Percentiles rank a stretch among this genome's conserved stretches.
Evolutionary conservation across 352 stramenopile genomes (phyloP).

Genomic region (Phytopythium chamaehyphon): DNA sequence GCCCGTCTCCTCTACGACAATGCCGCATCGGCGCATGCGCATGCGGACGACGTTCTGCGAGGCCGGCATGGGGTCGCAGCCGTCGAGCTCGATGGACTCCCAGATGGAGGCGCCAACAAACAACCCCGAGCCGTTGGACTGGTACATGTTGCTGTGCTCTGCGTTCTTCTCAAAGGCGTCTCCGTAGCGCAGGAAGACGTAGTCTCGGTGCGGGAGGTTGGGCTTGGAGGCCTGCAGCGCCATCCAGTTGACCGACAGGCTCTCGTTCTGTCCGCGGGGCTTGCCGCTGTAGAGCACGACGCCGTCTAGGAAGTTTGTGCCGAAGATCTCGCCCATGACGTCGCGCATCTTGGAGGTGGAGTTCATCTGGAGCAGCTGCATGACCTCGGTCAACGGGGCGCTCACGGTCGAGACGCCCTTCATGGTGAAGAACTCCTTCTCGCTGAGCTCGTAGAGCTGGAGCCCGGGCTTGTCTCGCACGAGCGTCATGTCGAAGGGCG

Average conservation of each 20-base stretch:
- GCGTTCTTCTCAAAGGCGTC: conserved; percentile 75
- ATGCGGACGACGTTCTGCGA: conserved; percentile 81
- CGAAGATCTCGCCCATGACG: conserved; percentile 81
- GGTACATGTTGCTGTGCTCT: conserved; percentile 53
- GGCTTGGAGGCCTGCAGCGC: conserved; percentile 77
- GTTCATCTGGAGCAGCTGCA: conserved; percentile 78
- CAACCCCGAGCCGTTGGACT: conserved; percentile 54
- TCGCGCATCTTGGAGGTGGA: conserved; percentile 59
- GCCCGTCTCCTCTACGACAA: conserved; percentile 74
- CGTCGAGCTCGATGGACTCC: conserved; percentile 83
- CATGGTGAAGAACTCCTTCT: conserved; percentile 88
- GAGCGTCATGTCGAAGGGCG: conserved; percentile 73
- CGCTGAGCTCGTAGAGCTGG: conserved; percentile 71
- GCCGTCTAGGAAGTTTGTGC: conserved; percentile 78
- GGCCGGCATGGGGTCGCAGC: conserved; percentile 58
- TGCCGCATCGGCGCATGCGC: conserved; percentile 69
- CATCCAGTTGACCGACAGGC: conserved; percentile 78
- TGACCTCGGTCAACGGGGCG: conserved; percentile 72
- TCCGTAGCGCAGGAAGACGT: conserved; percentile 80
- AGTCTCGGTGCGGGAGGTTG: conserved; percentile 81
- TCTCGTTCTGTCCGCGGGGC: conserved; percentile 52
- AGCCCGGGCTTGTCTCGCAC: conserved; percentile 68
- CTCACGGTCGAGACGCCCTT: conserved; percentile 70
- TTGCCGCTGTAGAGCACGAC: conserved; percentile 64
- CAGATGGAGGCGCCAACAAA: conserved; percentile 77